These are phyloP conservation scores for Salix dunnii DNA, from an alignment of 345 rosid species.

Conservation along the genomic window DNA sequence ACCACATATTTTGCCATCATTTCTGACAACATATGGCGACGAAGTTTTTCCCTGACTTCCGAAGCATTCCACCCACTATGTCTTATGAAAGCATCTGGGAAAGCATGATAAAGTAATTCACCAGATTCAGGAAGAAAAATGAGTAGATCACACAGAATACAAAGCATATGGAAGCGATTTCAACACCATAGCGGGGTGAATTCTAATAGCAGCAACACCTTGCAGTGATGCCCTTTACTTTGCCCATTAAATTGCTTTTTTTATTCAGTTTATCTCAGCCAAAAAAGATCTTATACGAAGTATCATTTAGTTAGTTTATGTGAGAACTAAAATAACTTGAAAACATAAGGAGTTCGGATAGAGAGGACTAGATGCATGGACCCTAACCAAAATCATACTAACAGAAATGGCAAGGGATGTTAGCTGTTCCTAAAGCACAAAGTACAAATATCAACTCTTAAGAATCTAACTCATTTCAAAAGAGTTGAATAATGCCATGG, in stretches of 20 bases:
- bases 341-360: no score
- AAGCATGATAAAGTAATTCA: conserved; percentile 1
- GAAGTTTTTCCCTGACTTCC: conserved; percentile 53
- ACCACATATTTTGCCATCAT: conserved; percentile 52
- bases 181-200: no score
- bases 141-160: no score
- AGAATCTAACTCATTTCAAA: no score
- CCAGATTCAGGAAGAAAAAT: not conserved
- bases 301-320: no score
- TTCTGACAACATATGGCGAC: conserved; percentile 56
- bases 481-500: no score
- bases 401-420: not conserved
- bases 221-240: no score
- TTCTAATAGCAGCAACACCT: not conserved
- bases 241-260: not conserved
- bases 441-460: no score
- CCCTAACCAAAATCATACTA: not conserved
- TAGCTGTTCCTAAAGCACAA: no score
- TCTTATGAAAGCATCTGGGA: conserved; percentile 52
- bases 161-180: no score
- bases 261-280: not conserved
- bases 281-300: not conserved
- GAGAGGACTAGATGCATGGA: no score
- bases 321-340: not conserved
- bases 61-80: conserved; percentile 68